Conservation (phyloP, 2,329 filamentous ascomycete genomes). For the Xylaria sp. region DNA sequence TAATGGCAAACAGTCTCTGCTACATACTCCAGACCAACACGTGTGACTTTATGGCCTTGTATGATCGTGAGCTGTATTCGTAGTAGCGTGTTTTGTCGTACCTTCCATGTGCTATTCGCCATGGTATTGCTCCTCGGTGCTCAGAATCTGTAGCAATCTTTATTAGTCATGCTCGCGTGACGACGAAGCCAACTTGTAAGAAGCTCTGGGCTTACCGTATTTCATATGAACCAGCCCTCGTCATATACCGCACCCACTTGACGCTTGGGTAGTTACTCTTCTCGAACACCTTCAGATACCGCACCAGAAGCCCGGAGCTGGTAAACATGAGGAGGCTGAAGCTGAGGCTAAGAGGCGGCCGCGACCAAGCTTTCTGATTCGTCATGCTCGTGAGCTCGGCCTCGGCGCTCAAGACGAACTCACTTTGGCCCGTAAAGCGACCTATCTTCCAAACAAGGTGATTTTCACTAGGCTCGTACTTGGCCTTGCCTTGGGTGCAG, state of each 20-base stretch:
- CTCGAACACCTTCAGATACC: conserved; percentile 98
- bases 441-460: conserved; percentile 99
- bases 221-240: conserved; percentile 94
- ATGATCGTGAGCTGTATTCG: background rate
- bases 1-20: background rate
- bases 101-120: background rate
- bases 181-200: background rate
- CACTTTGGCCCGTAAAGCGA: conserved; percentile 96
- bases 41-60: background rate
- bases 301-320: conserved; percentile 86
- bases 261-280: conserved; percentile 99
- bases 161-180: background rate
- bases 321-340: conserved; percentile 99
- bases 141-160: conserved; percentile 23
- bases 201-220: conserved; percentile 68
- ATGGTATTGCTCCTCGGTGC: background rate
- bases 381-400: conserved; percentile 96
- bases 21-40: background rate
- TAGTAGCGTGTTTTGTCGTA: background rate
- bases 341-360: conserved; percentile 87
- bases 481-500: conserved; percentile 94
- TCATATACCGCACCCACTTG: conserved; percentile 99
- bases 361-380: conserved; percentile 95
- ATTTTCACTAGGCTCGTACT: conserved; percentile 98
- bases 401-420: conserved; percentile 93